Conservation (phyloP, 257 asterid species). For the Solanum peruvianum region DNA sequence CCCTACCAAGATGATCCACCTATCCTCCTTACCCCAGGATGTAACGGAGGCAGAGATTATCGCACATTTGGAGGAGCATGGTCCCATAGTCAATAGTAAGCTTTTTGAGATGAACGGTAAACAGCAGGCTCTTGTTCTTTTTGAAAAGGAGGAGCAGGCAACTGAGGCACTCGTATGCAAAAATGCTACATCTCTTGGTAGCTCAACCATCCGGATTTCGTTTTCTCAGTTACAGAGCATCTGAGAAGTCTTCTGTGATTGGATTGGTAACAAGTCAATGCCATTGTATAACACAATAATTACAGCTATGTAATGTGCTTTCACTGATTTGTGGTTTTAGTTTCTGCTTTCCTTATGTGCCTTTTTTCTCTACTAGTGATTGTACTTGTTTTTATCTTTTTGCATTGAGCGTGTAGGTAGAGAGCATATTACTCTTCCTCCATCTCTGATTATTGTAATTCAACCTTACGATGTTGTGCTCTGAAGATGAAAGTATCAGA, state of each 20-base stretch:
- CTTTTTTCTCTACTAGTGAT: background rate
- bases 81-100: conserved; percentile 51
- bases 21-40: conserved; percentile 85
- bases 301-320: background rate
- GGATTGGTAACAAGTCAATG: background rate
- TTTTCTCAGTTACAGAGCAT: conserved; percentile 92
- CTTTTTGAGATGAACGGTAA: conserved; percentile 92
- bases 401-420: background rate
- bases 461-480: background rate
- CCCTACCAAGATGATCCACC: conserved; percentile 92
- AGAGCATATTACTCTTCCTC: background rate
- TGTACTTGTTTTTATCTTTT: background rate
- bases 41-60: conserved; percentile 68
- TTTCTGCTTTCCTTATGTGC: background rate
- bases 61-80: conserved; percentile 78
- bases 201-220: conserved; percentile 79
- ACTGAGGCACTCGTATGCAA: conserved; percentile 97
- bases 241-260: conserved; percentile 18
- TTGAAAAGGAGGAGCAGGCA: conserved; percentile 89
- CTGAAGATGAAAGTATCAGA: background rate
- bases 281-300: background rate
- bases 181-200: conserved; percentile 84
- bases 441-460: background rate
- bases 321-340: background rate
- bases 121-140: conserved; percentile 88